Conservation (phyloP, 257 asterid genomes). For the Scutellaria baicalensis region DNA sequence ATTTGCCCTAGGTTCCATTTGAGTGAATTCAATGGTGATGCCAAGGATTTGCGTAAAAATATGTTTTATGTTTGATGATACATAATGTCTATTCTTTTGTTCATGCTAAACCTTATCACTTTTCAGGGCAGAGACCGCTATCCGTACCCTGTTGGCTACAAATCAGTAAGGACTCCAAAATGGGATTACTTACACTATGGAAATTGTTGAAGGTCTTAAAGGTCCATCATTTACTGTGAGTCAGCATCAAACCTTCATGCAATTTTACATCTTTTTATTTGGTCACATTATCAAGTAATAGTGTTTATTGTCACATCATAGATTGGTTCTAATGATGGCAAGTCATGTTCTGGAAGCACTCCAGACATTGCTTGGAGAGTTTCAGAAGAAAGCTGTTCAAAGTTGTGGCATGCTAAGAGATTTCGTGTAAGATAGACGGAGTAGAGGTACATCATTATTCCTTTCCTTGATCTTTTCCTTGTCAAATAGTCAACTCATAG, state of each 20-base stretch:
- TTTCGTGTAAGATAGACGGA: constrained; percentile 81
- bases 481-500: not conserved
- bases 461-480: not conserved
- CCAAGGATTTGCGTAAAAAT: not conserved
- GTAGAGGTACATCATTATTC: constrained; percentile 50
- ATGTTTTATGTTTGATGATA: constrained; percentile 9
- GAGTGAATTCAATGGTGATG: not conserved
- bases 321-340: constrained; percentile 78
- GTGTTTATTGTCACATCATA: constrained; percentile 23
- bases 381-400: constrained; percentile 74
- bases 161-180: constrained; percentile 68
- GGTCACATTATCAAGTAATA: not conserved
- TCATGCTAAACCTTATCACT: constrained; percentile 12
- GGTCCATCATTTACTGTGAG: constrained; percentile 83
- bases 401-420: constrained; percentile 74
- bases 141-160: constrained; percentile 94
- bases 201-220: constrained; percentile 76
- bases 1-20: not conserved
- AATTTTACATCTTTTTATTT: not conserved
- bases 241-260: constrained; percentile 10
- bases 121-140: constrained; percentile 89
- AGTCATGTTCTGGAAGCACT: constrained; percentile 75
- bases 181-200: constrained; percentile 69
- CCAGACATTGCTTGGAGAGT: constrained; percentile 81
- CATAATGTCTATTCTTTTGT: not conserved